Evolutionary conservation across 1,139 yeast species (phyloP), one percentile per base, ranked within the genome.

Genomic region (Candida dubliniensis): DNA sequence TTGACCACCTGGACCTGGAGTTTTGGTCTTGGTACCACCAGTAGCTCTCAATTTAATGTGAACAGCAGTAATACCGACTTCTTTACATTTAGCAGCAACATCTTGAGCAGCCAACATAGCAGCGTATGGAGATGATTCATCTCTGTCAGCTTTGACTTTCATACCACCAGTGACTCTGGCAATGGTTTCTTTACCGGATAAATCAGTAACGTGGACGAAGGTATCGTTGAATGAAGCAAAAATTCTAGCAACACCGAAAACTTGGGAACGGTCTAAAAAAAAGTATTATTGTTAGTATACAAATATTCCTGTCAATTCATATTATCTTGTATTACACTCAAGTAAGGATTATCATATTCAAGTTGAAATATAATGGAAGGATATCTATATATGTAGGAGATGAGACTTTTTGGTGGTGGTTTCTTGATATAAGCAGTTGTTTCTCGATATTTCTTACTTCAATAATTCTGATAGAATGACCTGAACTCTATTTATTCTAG

Each of bases 1-100:
- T 83, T 93, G 99, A 81, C 98, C 99, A 88, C 99, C 99, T 80
- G 99, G 99, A 81, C 99, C 99, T 77, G 99, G 99, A 75, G 99
- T 91, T 89, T 95, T 95, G 79, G 99, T 88, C 76, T 88, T 90
- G 66, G 99, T 95, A 85, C 99, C 99, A 84, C 99, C 99, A 63
- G 98, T 91, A 73, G 97, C 99, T 88, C 99, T 90, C 78, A 95
- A 84, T 84, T 95, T 95, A 76, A 95, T 84, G 86, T 95, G 99
- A 69, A 95, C 96, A 62, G 99, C 99, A 67, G 96, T 95, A 74
- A 95, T 91, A 75, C 99, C 99, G 63, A 95, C 97, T 82, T 95
- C 99, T 85, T 91, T 91, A 86, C 98, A 91, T 77, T 87, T 89
- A 65, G 76, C 95, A 69, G 99, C 99, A 70, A 88, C 99, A 70